A percentile compares a stretch with the other conserved stretches of the same genome.
phyloP scores from a whole-genome alignment of 768 basidiomycete genomes.

The Termitomyces bulborhizus region DNA sequence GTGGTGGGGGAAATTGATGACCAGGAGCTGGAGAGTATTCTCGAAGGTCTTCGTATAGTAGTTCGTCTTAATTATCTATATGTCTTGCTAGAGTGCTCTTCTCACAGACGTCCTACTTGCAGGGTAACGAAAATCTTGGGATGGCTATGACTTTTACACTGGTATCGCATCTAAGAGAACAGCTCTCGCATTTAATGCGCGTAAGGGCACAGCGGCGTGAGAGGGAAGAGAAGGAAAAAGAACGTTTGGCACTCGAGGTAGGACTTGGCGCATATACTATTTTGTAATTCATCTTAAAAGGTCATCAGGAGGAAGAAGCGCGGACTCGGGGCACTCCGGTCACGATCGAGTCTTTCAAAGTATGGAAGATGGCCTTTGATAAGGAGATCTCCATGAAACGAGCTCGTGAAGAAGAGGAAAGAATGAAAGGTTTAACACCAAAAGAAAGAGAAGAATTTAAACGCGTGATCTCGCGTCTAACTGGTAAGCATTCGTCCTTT shows the following conservation, averaged over 20 bases:
- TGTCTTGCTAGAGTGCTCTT: constrained; percentile 1
- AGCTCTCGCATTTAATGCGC: constrained; percentile 58
- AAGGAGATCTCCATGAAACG: constrained; percentile 54
- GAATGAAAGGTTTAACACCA: constrained; percentile 55
- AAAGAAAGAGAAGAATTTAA: constrained; percentile 87
- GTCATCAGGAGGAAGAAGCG: constrained; percentile 72
- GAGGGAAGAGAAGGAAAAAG: constrained; percentile 65
- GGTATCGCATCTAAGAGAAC: constrained; percentile 78
- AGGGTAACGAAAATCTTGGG: constrained; percentile 84
- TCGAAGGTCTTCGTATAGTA: constrained; percentile 51
- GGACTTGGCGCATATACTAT: not conserved
- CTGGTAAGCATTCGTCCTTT: constrained; percentile 43
- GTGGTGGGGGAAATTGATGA: constrained; percentile 58
- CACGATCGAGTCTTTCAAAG: constrained; percentile 71
- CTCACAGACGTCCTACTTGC: constrained; percentile 6
- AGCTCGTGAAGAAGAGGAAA: constrained; percentile 70
- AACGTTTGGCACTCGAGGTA: constrained; percentile 74
- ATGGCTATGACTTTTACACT: constrained; percentile 99
- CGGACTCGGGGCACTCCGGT: constrained; percentile 90
- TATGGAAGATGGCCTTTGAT: constrained; percentile 81
- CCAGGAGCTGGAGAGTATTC: constrained; percentile 45
- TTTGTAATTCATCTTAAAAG: not conserved
- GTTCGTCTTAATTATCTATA: constrained; percentile 29
- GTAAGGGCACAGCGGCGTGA: constrained; percentile 48
- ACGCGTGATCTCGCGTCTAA: constrained; percentile 50